Evolutionary conservation across 495 filamentous ascomycete species (phyloP).

Genomic region (Penicillium argentinense): DNA sequence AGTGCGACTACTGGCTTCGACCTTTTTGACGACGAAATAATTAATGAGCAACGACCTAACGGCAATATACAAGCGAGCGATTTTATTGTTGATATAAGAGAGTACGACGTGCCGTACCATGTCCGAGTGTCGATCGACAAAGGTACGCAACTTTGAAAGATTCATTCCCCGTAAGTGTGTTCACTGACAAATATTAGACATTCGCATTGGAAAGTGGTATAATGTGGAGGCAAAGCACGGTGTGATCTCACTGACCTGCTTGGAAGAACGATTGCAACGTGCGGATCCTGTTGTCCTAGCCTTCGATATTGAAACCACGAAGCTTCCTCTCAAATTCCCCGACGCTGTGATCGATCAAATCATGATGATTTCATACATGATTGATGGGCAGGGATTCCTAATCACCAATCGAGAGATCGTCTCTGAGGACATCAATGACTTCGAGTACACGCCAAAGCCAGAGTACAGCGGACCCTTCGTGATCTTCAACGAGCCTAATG

Average conservation of each 20-base stretch:
- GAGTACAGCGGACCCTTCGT: slow-evolving; percentile 95
- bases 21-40: slow-evolving; percentile 90
- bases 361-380: slow-evolving; percentile 99
- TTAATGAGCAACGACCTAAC: slow-evolving; percentile 81
- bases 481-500: slow-evolving; percentile 97
- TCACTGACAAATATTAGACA: slow-evolving; percentile 55
- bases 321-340: slow-evolving; percentile 96
- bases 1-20: slow-evolving; percentile 89
- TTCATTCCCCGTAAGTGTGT: neutral
- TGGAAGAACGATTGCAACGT: slow-evolving; percentile 84
- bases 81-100: slow-evolving; percentile 97
- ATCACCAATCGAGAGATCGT: slow-evolving; percentile 99
- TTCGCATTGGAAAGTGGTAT: slow-evolving; percentile 97
- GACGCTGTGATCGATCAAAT: slow-evolving; percentile 93
- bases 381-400: slow-evolving; percentile 95
- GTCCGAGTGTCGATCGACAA: slow-evolving; percentile 97
- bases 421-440: slow-evolving; percentile 95
- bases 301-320: slow-evolving; percentile 98
- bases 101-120: slow-evolving; percentile 99
- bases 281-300: slow-evolving; percentile 96
- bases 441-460: slow-evolving; percentile 96
- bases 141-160: slow-evolving; percentile 48
- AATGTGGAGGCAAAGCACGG: slow-evolving; percentile 93
- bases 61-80: slow-evolving; percentile 87
- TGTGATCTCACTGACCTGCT: slow-evolving; percentile 70